Percentiles rank a stretch among this genome's conserved stretches.
phyloP scores from a whole-genome alignment of 2,329 filamentous ascomycete genomes.

The Pseudopithomyces chartarum region DNA sequence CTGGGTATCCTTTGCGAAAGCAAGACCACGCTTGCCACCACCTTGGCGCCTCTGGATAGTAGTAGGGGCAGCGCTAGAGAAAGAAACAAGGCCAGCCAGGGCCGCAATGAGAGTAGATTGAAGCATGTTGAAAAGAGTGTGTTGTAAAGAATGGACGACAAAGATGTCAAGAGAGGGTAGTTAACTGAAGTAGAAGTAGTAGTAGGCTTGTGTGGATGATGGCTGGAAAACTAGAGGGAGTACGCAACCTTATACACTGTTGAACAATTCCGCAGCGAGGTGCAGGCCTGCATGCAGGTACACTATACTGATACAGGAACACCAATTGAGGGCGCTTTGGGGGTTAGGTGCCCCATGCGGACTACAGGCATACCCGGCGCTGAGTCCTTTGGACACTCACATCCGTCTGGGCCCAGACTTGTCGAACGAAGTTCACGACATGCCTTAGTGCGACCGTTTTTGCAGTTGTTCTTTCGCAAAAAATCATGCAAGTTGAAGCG shows the following conservation, averaged over 20 bases:
- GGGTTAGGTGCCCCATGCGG: slow-evolving; percentile 6
- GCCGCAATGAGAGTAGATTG: slow-evolving; percentile 29
- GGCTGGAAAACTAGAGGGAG: not conserved
- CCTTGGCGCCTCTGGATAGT: slow-evolving; percentile 23
- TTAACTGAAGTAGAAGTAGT: slow-evolving; percentile 5
- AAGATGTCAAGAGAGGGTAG: slow-evolving; percentile 6
- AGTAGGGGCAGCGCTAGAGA: slow-evolving; percentile 34
- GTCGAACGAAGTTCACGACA: not conserved
- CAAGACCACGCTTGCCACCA: slow-evolving; percentile 37
- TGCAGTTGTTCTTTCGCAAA: no score
- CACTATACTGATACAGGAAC: not conserved
- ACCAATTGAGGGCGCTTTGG: not conserved
- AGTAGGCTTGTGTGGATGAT: slow-evolving; percentile 5
- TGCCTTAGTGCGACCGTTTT: not conserved
- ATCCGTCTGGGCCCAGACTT: not conserved
- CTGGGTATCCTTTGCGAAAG: slow-evolving; percentile 24
- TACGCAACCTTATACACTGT: slow-evolving; percentile 6
- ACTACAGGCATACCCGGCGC: slow-evolving; percentile 1
- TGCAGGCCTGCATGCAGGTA: not conserved
- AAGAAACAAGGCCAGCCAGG: slow-evolving; percentile 34
- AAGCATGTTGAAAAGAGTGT: slow-evolving; percentile 20
- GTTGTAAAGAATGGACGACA: slow-evolving; percentile 13
- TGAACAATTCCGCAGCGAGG: not conserved
- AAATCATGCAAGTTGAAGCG: no score
- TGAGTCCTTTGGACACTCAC: slow-evolving; percentile 1